These are phyloP conservation scores for Silybum marianum DNA, from an alignment of 129 eudicot genomes.

Conservation along the genomic window DNA sequence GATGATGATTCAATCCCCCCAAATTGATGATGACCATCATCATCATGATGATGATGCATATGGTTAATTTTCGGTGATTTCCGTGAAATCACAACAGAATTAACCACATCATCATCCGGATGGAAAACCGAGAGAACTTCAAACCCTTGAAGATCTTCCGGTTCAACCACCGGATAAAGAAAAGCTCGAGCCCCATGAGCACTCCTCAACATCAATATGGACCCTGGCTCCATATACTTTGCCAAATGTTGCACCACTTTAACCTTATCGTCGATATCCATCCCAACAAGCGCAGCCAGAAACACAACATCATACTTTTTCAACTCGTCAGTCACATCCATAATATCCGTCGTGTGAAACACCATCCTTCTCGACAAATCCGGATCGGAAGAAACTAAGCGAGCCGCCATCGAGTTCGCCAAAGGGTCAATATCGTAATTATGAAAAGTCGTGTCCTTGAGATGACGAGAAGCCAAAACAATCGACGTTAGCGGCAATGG, in stretches of 20 bases:
- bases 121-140: slow-evolving; percentile 82
- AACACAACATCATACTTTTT: slow-evolving; percentile 71
- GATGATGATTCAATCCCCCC: slow-evolving; percentile 32
- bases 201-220: slow-evolving; percentile 80
- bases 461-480: slow-evolving; percentile 66
- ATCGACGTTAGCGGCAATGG: slow-evolving; percentile 91
- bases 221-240: slow-evolving; percentile 69
- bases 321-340: slow-evolving; percentile 56
- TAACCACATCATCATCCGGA: slow-evolving; percentile 87
- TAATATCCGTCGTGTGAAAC: slow-evolving; percentile 60
- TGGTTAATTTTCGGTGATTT: slow-evolving; percentile 32
- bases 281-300: slow-evolving; percentile 91
- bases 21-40: slow-evolving; percentile 30
- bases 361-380: slow-evolving; percentile 66
- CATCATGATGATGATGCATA: slow-evolving; percentile 14
- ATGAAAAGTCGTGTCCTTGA: slow-evolving; percentile 53
- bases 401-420: slow-evolving; percentile 72
- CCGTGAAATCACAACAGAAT: slow-evolving; percentile 75
- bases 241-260: slow-evolving; percentile 63
- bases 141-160: slow-evolving; percentile 71
- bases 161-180: slow-evolving; percentile 82
- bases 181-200: slow-evolving; percentile 94
- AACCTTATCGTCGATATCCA: slow-evolving; percentile 66
- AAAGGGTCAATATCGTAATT: slow-evolving; percentile 77
- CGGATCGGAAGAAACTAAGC: slow-evolving; percentile 49